phyloP scores from a whole-genome alignment of 495 filamentous ascomycete species.

The Xylaria longipes region DNA sequence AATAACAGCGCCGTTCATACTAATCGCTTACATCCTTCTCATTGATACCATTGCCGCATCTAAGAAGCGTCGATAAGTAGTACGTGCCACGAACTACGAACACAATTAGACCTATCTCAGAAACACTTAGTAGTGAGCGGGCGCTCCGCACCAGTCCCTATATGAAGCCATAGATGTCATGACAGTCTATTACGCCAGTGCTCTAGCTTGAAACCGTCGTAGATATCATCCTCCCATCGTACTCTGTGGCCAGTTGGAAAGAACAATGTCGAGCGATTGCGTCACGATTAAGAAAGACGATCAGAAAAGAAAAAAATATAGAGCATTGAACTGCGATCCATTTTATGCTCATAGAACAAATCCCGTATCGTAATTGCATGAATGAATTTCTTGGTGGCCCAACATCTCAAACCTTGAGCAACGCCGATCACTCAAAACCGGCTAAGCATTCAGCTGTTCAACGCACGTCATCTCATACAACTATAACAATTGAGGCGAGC shows the following conservation, averaged over 20 bases:
- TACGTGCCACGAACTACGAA: neutral
- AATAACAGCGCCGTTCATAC: neutral
- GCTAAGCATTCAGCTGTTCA: neutral
- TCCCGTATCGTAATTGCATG: neutral
- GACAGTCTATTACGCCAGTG: neutral
- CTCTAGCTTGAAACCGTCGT: neutral
- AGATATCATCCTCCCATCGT: neutral
- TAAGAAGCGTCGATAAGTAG: neutral
- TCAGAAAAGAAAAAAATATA: too few species aligned
- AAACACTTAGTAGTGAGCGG: neutral
- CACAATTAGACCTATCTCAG: neutral
- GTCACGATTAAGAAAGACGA: neutral
- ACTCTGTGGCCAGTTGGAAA: neutral
- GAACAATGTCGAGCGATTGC: neutral
- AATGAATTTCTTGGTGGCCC: neutral
- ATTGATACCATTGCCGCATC: neutral
- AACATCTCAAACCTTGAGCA: constrained; percentile 11
- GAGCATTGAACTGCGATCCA: neutral
- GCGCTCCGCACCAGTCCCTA: neutral
- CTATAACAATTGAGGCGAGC: neutral
- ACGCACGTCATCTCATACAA: neutral
- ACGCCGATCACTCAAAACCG: constrained; percentile 12
- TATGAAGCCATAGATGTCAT: neutral
- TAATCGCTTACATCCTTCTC: neutral
- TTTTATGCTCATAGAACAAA: neutral